Percentiles rank a stretch among this genome's conserved stretches.
Conservation (phyloP, 768 basidiomycete genomes). For the Sutorius australiensis region DNA sequence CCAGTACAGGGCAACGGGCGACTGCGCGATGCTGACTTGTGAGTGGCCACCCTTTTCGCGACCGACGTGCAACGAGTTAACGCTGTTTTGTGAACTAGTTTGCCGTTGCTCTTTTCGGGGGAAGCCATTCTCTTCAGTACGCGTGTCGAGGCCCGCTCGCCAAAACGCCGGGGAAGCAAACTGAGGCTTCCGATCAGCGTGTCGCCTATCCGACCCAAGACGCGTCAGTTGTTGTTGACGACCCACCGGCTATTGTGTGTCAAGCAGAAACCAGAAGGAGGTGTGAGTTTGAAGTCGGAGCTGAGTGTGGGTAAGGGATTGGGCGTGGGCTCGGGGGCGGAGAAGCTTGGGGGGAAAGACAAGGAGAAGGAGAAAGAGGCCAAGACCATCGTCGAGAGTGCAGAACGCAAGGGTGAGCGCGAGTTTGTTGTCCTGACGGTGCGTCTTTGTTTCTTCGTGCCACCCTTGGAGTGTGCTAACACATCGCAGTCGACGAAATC, state of each 20-base stretch:
- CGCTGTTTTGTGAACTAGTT: constrained; percentile 19
- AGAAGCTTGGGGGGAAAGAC: constrained; percentile 28
- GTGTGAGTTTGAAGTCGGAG: constrained; percentile 49
- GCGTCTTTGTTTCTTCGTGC: constrained; percentile 21
- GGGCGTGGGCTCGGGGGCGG: constrained; percentile 3
- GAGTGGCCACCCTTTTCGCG: constrained; percentile 7
- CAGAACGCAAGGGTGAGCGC: constrained; percentile 51
- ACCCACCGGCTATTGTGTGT: constrained; percentile 54
- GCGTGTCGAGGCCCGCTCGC: constrained; percentile 49
- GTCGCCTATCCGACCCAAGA: constrained; percentile 45
- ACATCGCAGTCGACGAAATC: constrained; percentile 42
- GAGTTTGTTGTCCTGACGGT: constrained; percentile 64
- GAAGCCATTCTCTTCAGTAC: constrained; percentile 52
- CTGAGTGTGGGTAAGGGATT: constrained; percentile 35
- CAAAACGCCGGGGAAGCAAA: constrained; percentile 55
- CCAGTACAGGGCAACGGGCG: constrained; percentile 50
- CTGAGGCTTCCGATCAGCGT: constrained; percentile 50
- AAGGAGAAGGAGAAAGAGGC: constrained; percentile 47
- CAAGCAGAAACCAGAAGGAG: constrained; percentile 40
- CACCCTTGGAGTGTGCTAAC: neutral
- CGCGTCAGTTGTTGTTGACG: constrained; percentile 55
- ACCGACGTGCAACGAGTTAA: neutral
- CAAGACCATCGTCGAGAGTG: constrained; percentile 41
- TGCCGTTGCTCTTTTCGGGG: constrained; percentile 38
- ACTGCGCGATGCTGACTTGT: constrained; percentile 43